Conservation (phyloP, 2,329 filamentous ascomycete species). For the Aspergillus pseudonomiae region DNA sequence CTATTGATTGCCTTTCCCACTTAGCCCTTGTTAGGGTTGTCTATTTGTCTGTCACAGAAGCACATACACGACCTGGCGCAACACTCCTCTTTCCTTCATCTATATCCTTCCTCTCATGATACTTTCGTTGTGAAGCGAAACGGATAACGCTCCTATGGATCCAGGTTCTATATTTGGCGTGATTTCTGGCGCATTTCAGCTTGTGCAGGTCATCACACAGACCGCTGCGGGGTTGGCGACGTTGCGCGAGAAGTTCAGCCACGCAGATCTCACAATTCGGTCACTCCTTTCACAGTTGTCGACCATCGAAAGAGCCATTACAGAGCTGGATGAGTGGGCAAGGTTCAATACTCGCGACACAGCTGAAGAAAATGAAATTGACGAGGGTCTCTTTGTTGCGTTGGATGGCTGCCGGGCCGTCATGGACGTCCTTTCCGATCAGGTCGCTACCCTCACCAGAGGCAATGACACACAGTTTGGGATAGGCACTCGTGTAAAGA, state of each 20-base stretch:
- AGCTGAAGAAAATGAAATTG: constrained; percentile 30
- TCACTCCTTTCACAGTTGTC: constrained; percentile 40
- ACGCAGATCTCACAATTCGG: constrained; percentile 43
- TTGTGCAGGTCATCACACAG: constrained; percentile 37
- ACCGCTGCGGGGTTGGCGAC: constrained; percentile 36
- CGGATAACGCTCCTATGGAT: constrained; percentile 29
- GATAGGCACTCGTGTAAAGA: constrained; percentile 31
- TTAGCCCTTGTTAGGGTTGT: background rate
- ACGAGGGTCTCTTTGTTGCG: constrained; percentile 35
- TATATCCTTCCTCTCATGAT: background rate
- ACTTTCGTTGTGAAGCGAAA: background rate
- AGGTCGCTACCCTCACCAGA: constrained; percentile 35
- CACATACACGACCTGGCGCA: background rate
- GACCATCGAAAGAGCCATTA: constrained; percentile 41
- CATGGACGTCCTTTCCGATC: constrained; percentile 39
- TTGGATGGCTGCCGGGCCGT: constrained; percentile 39
- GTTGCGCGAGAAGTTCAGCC: constrained; percentile 37
- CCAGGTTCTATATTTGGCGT: constrained; percentile 39
- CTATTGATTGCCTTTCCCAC: background rate
- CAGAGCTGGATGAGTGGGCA: constrained; percentile 41
- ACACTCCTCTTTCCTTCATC: background rate
- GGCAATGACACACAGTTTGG: constrained; percentile 23
- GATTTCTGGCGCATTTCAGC: constrained; percentile 37
- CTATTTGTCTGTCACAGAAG: background rate
- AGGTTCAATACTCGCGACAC: constrained; percentile 27